Base-by-base conservation (phyloP, 805 yeast genomes). In the Saccharomycopsis sp. region DNA sequence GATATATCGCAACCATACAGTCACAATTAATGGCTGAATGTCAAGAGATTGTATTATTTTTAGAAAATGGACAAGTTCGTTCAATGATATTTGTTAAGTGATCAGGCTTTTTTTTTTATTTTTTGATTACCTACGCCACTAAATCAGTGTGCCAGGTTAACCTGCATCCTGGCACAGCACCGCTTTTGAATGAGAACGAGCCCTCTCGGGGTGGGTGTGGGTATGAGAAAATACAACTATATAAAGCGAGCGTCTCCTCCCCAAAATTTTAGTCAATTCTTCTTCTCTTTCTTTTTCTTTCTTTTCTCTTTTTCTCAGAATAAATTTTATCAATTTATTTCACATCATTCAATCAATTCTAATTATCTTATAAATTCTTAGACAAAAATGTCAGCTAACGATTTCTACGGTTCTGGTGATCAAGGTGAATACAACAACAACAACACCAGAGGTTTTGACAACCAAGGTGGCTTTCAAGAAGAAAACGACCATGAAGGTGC, bases 211-310 rank as follows among this genome's bases (percentile, higher is more conserved):
- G n/a, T n/a, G n/a, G n/a, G n/a, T n/a, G n/a, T n/a, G n/a, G n/a
- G n/a, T n/a, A n/a, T n/a, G n/a, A n/a, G 35, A 20, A 31, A 31
- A 5, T 9, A 6, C 5, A 9, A 31, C 35, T 31, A 31, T 31
- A 31, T 31, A 31, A 31, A 5, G 35, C 35, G 20, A 5, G 31
- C n/a, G n/a, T n/a, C n/a, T n/a, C 35, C 35, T 8, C 5, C 70
- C 74, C 51, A 87, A 69, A 52, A 85, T 66, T 45, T 71, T 68
- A 33, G 80, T 68, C 57, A 87, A 69, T 53, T 85, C 93, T 45
- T 71, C 72, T 39, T 90, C 83, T 54, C 96, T 71, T 7, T 74
- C 79, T 14, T 32, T 14, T 32, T 14, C 8, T 32, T n/a, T 32
- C n/a, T 32, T 7, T 32, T 32, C 19, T 8, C 39, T 27, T 27